These are phyloP conservation scores for Xylaria sp. DNA, from an alignment of 2,329 filamentous ascomycete species.

Conservation along the genomic window DNA sequence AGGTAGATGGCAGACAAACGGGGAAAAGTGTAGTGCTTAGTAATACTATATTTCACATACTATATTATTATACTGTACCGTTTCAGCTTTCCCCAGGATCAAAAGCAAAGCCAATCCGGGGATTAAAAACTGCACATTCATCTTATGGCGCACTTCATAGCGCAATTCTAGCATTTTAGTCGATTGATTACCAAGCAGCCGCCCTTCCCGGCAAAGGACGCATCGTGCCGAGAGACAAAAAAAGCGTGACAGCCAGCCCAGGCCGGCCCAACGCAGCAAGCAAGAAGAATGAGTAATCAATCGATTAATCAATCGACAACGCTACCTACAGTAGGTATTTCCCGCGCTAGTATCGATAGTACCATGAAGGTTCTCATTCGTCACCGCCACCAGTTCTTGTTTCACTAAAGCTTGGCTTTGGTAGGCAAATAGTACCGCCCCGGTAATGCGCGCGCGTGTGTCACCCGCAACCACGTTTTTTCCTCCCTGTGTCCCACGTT, in stretches of 20 bases:
- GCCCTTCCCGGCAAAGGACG: not conserved
- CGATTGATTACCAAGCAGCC: not conserved
- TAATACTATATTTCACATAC: not conserved
- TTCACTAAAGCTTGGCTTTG: not conserved
- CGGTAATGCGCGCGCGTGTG: too few relatives aligned
- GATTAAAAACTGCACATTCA: not conserved
- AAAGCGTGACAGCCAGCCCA: too few relatives aligned
- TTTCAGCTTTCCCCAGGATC: not conserved
- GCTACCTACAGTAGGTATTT: too few relatives aligned
- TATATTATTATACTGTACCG: not conserved
- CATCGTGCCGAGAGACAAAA: too few relatives aligned
- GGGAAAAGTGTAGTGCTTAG: not conserved
- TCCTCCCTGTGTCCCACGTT: conserved; percentile 8
- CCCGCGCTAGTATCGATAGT: not conserved
- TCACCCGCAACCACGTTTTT: not conserved
- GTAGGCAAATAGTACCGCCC: too few relatives aligned
- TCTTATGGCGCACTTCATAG: not conserved
- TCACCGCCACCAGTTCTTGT: not conserved
- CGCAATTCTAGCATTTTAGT: not conserved
- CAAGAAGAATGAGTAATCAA: too few relatives aligned
- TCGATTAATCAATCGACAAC: too few relatives aligned
- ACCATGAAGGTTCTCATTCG: conserved; percentile 18
- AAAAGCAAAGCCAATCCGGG: not conserved
- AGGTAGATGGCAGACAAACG: not conserved
- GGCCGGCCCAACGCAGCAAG: too few relatives aligned